These are phyloP conservation scores for Talaromyces ruber DNA, from an alignment of 495 filamentous ascomycete species.

Conservation along the genomic window DNA sequence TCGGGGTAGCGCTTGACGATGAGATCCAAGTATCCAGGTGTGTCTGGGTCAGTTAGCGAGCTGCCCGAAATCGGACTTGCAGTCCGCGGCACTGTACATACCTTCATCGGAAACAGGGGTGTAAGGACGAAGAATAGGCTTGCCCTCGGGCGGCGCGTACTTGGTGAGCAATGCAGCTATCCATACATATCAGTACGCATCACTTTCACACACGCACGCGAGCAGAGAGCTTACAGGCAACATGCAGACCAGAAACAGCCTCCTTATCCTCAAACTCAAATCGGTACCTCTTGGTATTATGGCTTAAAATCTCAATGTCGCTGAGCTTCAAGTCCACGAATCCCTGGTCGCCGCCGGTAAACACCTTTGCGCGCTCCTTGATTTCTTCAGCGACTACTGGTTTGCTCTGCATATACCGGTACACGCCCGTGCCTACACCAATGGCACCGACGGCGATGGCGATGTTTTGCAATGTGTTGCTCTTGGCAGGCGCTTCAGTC, in stretches of 20 bases:
- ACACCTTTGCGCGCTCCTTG: slow-evolving; percentile 40
- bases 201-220: background rate
- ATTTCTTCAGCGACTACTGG: slow-evolving; percentile 22
- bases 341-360: slow-evolving; percentile 81
- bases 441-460: slow-evolving; percentile 32
- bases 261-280: slow-evolving; percentile 80
- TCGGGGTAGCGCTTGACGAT: slow-evolving; percentile 84
- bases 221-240: slow-evolving; percentile 52
- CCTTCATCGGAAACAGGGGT: slow-evolving; percentile 85
- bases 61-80: background rate
- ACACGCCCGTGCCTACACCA: slow-evolving; percentile 34
- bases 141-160: slow-evolving; percentile 71
- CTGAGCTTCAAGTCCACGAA: slow-evolving; percentile 74
- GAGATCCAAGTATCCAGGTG: slow-evolving; percentile 75
- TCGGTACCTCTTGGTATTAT: slow-evolving; percentile 83
- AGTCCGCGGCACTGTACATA: slow-evolving; percentile 29
- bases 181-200: background rate
- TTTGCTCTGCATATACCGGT: slow-evolving; percentile 28
- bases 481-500: slow-evolving; percentile 34
- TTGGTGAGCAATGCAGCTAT: slow-evolving; percentile 75
- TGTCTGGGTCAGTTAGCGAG: slow-evolving; percentile 31
- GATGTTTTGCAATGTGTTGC: slow-evolving; percentile 29
- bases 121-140: slow-evolving; percentile 82
- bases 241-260: slow-evolving; percentile 66
- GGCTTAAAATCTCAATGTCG: slow-evolving; percentile 66